Conservation (phyloP, 139 green algal species). For the Coelastrella sp. region DNA sequence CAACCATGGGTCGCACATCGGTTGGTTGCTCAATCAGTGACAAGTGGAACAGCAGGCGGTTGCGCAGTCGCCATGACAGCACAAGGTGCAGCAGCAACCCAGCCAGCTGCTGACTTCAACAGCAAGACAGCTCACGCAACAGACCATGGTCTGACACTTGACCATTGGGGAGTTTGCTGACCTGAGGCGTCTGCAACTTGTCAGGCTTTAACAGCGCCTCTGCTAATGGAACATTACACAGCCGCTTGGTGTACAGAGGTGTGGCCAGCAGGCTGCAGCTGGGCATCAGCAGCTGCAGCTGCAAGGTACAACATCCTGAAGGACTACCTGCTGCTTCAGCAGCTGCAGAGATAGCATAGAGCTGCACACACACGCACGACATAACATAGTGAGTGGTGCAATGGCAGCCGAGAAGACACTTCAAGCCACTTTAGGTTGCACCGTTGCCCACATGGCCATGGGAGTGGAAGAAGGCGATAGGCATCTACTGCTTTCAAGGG, state of each 20-base stretch:
- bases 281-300: conserved; percentile 52
- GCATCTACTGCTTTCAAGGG: not conserved
- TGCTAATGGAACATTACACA: conserved; percentile 58
- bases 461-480: too few relatives aligned
- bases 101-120: too few relatives aligned
- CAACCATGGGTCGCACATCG: not conserved
- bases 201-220: conserved; percentile 39
- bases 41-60: not conserved
- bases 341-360: not conserved
- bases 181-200: not conserved
- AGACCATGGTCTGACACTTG: not conserved
- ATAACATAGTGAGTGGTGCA: not conserved
- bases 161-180: too few relatives aligned
- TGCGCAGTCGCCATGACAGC: too few relatives aligned
- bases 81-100: not conserved
- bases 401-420: not conserved
- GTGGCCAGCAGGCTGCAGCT: conserved; percentile 45
- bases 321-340: not conserved
- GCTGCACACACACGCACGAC: not conserved
- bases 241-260: conserved; percentile 60
- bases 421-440: too few relatives aligned
- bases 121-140: not conserved
- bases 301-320: not conserved
- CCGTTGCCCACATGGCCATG: too few relatives aligned
- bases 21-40: not conserved